These are phyloP conservation scores for Leucosporidium scottii DNA, from an alignment of 768 basidiomycete genomes.

Conservation along the genomic window DNA sequence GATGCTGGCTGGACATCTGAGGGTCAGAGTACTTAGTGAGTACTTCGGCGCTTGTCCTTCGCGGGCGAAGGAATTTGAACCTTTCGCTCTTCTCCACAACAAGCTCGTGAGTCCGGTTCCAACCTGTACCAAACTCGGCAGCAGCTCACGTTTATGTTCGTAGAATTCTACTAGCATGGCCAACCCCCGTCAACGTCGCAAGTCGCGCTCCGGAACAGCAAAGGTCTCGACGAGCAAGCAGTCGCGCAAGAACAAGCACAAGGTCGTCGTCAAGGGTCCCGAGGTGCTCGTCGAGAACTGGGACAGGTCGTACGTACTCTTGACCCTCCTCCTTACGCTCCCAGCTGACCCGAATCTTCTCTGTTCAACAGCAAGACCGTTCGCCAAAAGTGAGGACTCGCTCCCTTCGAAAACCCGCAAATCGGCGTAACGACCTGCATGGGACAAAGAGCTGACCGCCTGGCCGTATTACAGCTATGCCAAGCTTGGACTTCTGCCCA, in stretches of 20 bases:
- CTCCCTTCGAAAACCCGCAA: no score
- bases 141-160: background rate
- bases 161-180: constrained; percentile 54
- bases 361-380: constrained; percentile 25
- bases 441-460: background rate
- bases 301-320: constrained; percentile 24
- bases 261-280: constrained; percentile 30
- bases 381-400: constrained; percentile 26
- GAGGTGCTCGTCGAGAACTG: constrained; percentile 22
- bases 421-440: background rate
- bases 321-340: background rate
- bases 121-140: no score
- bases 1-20: no score
- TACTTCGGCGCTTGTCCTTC: no score
- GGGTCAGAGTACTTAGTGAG: no score
- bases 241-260: constrained; percentile 53
- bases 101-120: no score
- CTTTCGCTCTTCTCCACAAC: no score
- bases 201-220: constrained; percentile 69
- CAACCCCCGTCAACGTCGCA: constrained; percentile 87
- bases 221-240: constrained; percentile 54
- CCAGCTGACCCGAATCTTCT: background rate
- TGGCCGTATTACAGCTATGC: constrained; percentile 15
- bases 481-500: constrained; percentile 20
- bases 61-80: no score